Conservation (phyloP, 495 filamentous ascomycete species). For the Platismatia glauca region DNA sequence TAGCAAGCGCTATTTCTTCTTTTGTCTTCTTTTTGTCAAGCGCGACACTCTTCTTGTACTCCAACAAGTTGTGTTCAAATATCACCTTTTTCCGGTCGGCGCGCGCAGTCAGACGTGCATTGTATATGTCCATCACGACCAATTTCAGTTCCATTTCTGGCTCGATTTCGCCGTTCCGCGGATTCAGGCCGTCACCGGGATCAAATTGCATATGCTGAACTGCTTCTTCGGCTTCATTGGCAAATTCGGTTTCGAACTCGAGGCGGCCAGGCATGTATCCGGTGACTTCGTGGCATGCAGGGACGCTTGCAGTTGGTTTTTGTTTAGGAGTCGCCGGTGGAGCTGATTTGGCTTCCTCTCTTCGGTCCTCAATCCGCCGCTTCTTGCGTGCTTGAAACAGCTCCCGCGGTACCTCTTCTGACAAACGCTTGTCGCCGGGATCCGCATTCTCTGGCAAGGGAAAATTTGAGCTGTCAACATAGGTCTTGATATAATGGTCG, state of each 20-base stretch:
- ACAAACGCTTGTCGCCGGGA: slow-evolving; percentile 66
- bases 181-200: slow-evolving; percentile 83
- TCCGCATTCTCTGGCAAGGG: slow-evolving; percentile 78
- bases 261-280: slow-evolving; percentile 97
- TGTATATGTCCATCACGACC: slow-evolving; percentile 98
- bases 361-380: slow-evolving; percentile 82
- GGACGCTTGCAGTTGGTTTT: slow-evolving; percentile 89
- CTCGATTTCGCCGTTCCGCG: slow-evolving; percentile 70
- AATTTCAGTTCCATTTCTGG: slow-evolving; percentile 96
- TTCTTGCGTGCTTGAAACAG: slow-evolving; percentile 94
- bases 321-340: slow-evolving; percentile 81
- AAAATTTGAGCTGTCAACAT: slow-evolving; percentile 71
- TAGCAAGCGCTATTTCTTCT: slow-evolving; percentile 81
- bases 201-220: slow-evolving; percentile 98
- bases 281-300: slow-evolving; percentile 92
- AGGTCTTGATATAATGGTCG: slow-evolving; percentile 85
- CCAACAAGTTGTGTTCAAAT: slow-evolving; percentile 86
- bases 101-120: slow-evolving; percentile 77
- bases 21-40: slow-evolving; percentile 91
- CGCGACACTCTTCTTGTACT: slow-evolving; percentile 81
- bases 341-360: slow-evolving; percentile 77
- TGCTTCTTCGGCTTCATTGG: slow-evolving; percentile 96
- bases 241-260: slow-evolving; percentile 95
- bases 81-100: slow-evolving; percentile 96
- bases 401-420: slow-evolving; percentile 73